These are phyloP conservation scores for Setaria viridis DNA, from an alignment of 202 grass and related monocot genomes.

Conservation along the genomic window DNA sequence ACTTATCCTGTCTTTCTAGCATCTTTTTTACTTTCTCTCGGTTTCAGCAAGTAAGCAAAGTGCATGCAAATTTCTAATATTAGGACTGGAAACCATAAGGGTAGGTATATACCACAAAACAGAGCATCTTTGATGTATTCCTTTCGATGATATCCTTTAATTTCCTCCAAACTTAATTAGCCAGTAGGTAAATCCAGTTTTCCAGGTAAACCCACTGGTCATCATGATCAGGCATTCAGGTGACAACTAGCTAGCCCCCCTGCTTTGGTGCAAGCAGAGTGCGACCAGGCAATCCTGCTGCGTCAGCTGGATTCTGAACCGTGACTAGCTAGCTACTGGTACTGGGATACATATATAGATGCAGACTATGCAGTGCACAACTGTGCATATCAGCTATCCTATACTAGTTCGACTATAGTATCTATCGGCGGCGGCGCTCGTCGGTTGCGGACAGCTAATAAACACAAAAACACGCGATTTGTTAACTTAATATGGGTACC, in stretches of 20 bases:
- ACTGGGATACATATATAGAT: not conserved
- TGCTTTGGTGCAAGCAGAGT: not conserved
- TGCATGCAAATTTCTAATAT: not conserved
- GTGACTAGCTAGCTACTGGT: not conserved
- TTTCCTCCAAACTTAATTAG: not conserved
- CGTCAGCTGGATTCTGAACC: not conserved
- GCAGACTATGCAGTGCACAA: not conserved
- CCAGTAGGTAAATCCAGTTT: not conserved
- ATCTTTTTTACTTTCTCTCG: not conserved
- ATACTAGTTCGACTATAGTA: not conserved
- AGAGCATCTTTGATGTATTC: not conserved
- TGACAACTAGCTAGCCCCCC: not conserved
- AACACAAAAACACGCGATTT: not conserved
- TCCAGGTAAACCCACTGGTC: not conserved
- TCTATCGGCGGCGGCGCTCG: not conserved
- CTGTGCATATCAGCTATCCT: not conserved
- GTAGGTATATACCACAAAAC: not conserved
- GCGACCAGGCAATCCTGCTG: not conserved
- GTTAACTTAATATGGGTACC: not conserved
- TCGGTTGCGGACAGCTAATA: conserved; percentile 44
- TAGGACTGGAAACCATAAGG: not conserved
- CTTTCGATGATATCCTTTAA: too few species aligned
- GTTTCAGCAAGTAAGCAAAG: not conserved
- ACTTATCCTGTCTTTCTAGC: not conserved
- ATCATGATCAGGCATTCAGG: not conserved